phyloP scores from a whole-genome alignment of 2,329 filamentous ascomycete genomes.

The Penicillium sp. region DNA sequence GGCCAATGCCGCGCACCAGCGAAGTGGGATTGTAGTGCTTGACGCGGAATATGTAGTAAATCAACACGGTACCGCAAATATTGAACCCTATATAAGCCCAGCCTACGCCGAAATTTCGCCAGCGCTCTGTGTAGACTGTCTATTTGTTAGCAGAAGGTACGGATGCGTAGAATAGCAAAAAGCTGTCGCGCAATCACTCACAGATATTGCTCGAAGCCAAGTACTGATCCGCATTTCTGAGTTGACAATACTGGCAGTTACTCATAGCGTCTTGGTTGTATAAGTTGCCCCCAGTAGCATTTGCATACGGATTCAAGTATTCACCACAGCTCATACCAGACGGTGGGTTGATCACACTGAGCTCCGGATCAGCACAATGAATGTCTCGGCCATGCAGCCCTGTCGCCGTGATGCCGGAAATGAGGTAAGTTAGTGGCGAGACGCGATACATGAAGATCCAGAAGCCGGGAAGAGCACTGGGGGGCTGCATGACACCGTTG shows the following conservation, averaged over 20 bases:
- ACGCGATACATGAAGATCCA: constrained; percentile 84
- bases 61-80: constrained; percentile 51
- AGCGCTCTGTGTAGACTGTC: constrained; percentile 55
- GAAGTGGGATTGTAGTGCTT: constrained; percentile 43
- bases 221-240: constrained; percentile 43
- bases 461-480: constrained; percentile 64
- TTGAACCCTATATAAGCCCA: constrained; percentile 62
- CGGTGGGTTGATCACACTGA: constrained; percentile 63
- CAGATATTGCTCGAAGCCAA: constrained; percentile 46
- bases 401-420: constrained; percentile 67
- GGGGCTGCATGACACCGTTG: constrained; percentile 66
- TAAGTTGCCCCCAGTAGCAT: constrained; percentile 53
- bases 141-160: constrained; percentile 1
- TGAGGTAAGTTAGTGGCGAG: constrained; percentile 78
- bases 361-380: constrained; percentile 67
- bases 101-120: constrained; percentile 66
- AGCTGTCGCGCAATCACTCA: too few relatives aligned
- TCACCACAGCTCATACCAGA: constrained; percentile 56
- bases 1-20: constrained; percentile 23
- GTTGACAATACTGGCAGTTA: constrained; percentile 52
- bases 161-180: not conserved
- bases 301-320: constrained; percentile 57
- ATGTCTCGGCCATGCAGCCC: constrained; percentile 67
- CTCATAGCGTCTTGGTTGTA: constrained; percentile 48
- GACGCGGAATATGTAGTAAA: constrained; percentile 53